phyloP scores from a whole-genome alignment of 2,329 filamentous ascomycete genomes.

The Cryphonectria nitschkei region DNA sequence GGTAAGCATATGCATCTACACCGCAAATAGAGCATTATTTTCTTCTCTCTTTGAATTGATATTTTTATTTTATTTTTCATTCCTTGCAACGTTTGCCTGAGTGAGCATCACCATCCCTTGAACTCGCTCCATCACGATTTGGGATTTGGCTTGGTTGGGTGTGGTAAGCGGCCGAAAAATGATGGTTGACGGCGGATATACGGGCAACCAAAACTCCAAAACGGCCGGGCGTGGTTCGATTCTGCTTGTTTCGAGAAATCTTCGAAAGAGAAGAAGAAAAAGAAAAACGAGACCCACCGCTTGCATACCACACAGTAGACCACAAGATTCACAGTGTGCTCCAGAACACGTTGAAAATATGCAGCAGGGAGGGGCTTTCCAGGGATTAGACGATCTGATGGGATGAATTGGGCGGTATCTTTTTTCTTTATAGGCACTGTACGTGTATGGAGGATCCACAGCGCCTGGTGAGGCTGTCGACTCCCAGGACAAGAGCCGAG shows the following conservation, averaged over 20 bases:
- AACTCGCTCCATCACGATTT: conserved; percentile 16
- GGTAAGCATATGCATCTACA: conserved; percentile 5
- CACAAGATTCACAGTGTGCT: conserved; percentile 24
- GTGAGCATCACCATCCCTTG: conserved; percentile 7
- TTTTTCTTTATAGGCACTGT: conserved; percentile 19
- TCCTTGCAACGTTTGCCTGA: not conserved
- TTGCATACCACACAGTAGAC: conserved; percentile 7
- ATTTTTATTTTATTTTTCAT: not conserved
- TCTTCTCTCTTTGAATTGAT: not conserved
- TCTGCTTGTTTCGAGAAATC: conserved; percentile 26
- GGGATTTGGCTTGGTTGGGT: not conserved
- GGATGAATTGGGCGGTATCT: not conserved
- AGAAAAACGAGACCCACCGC: conserved; percentile 7
- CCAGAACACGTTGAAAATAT: conserved; percentile 10
- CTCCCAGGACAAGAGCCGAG: conserved; percentile 4
- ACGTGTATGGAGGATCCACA: conserved; percentile 20
- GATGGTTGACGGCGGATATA: conserved; percentile 7
- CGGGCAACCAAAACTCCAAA: conserved; percentile 2
- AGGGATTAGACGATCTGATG: conserved; percentile 13
- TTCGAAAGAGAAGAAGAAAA: conserved; percentile 8
- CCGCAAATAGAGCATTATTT: conserved; percentile 8
- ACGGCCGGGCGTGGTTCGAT: conserved; percentile 18
- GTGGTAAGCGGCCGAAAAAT: conserved; percentile 3
- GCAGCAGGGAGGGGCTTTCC: conserved; percentile 14
- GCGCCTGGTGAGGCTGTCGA: conserved; percentile 23